Conservation (phyloP, 1,139 yeast genomes). For the Saccharomyces hybrid region DNA sequence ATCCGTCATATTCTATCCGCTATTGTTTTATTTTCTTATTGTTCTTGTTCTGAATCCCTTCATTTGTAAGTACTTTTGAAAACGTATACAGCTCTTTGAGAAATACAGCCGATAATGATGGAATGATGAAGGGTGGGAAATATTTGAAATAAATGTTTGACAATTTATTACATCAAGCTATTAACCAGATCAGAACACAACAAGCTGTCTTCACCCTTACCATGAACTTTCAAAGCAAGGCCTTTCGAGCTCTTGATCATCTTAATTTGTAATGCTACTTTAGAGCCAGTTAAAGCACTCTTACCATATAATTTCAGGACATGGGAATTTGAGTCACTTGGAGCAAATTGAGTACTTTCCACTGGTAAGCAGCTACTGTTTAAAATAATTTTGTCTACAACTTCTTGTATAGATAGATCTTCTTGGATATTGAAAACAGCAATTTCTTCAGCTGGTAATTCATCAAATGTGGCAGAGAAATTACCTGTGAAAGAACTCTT, state of each 20-base stretch:
- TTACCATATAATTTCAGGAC: conserved; percentile 77
- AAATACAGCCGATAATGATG: not conserved
- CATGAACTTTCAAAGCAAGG: conserved; percentile 70
- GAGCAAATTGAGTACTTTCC: conserved; percentile 67
- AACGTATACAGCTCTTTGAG: not conserved
- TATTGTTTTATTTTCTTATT: not conserved
- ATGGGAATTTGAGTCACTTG: conserved; percentile 55
- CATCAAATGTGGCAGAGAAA: conserved; percentile 71
- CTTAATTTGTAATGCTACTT: conserved; percentile 62
- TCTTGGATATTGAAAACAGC: conserved; percentile 54
- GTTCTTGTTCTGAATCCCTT: not conserved
- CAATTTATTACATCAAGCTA: conserved; percentile 29
- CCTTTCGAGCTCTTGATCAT: conserved; percentile 69
- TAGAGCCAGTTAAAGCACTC: conserved; percentile 56
- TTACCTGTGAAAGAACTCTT: conserved; percentile 71
- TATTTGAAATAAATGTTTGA: not conserved
- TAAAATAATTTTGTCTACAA: conserved; percentile 42
- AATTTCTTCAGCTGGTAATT: conserved; percentile 50
- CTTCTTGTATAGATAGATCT: conserved; percentile 41
- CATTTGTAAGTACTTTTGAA: not conserved
- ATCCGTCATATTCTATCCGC: conserved; percentile 1
- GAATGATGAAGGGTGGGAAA: not conserved
- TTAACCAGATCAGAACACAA: conserved; percentile 43
- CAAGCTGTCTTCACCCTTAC: conserved; percentile 54
- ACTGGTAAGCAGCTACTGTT: conserved; percentile 57